A percentile compares a stretch with the other conserved stretches of the same genome.
phyloP scores from a whole-genome alignment of 768 basidiomycete genomes.

The Mycena rosella region DNA sequence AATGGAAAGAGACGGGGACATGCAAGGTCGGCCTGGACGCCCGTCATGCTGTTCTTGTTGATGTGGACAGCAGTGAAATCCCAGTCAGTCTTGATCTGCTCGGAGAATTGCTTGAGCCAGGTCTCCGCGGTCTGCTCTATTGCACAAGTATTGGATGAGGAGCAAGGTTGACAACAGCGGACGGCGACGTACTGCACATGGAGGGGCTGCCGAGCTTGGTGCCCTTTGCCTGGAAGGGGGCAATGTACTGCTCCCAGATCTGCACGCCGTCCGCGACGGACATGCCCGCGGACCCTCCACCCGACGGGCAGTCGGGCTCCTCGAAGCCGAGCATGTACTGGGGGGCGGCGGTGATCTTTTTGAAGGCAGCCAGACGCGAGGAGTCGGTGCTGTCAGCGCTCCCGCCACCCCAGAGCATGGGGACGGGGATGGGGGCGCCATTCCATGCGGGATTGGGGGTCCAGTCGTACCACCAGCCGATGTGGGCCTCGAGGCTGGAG shows the following conservation, averaged over 20 bases:
- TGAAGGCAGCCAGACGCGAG: slow-evolving; percentile 52
- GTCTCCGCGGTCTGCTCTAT: slow-evolving; percentile 63
- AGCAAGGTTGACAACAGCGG: not conserved
- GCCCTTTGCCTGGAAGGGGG: slow-evolving; percentile 55
- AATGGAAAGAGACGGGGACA: slow-evolving; percentile 20
- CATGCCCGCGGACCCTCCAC: slow-evolving; percentile 60
- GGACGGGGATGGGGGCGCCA: slow-evolving; percentile 55
- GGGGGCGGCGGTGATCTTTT: slow-evolving; percentile 49
- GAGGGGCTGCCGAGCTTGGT: slow-evolving; percentile 59
- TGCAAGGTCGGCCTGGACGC: slow-evolving; percentile 59
- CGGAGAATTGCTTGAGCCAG: slow-evolving; percentile 56
- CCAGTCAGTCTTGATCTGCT: slow-evolving; percentile 55
- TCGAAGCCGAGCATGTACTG: slow-evolving; percentile 60
- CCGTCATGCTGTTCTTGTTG: slow-evolving; percentile 61
- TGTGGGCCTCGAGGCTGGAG: slow-evolving; percentile 53
- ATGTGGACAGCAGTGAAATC: slow-evolving; percentile 63
- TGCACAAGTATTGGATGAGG: not conserved
- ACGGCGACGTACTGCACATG: slow-evolving; percentile 58
- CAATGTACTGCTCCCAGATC: slow-evolving; percentile 57
- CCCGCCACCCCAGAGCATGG: slow-evolving; percentile 64
- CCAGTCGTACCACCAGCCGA: slow-evolving; percentile 68
- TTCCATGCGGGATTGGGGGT: slow-evolving; percentile 55
- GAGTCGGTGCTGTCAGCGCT: slow-evolving; percentile 54
- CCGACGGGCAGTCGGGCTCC: slow-evolving; percentile 61
- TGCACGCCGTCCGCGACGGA: slow-evolving; percentile 54